Percentiles rank a stretch among this genome's conserved stretches.
phyloP scores from a whole-genome alignment of 768 basidiomycete genomes.

The Hypholoma sublateritium region DNA sequence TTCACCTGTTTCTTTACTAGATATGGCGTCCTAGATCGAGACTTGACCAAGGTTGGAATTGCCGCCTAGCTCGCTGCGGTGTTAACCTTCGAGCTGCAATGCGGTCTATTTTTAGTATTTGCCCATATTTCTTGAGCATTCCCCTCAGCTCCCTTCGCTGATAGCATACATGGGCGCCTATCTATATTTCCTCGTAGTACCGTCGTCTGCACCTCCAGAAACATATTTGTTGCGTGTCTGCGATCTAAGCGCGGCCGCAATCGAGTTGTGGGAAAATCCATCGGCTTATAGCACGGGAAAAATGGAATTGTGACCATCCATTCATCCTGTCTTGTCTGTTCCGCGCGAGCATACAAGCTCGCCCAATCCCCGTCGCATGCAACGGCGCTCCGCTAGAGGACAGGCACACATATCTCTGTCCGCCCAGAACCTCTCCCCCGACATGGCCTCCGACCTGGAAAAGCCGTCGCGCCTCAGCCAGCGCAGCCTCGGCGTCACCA shows the following conservation, averaged over 20 bases:
- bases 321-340: neutral
- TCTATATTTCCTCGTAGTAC: neutral
- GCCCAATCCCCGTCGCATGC: constrained; percentile 41
- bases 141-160: no score
- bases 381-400: constrained; percentile 52
- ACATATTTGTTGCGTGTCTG: no score
- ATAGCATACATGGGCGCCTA: no score
- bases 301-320: neutral
- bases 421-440: constrained; percentile 32
- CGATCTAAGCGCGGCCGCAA: no score
- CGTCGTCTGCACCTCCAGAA: neutral
- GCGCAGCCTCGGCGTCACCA: constrained; percentile 61
- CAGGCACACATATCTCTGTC: constrained; percentile 57
- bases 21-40: no score
- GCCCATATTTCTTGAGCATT: no score
- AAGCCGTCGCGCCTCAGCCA: constrained; percentile 53
- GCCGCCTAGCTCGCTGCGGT: no score
- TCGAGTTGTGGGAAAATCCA: neutral
- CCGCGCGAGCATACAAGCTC: neutral
- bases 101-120: no score
- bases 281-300: neutral
- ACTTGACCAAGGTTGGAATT: no score
- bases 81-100: no score
- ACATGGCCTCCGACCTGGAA: constrained; percentile 50
- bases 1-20: no score